Base-by-base conservation (phyloP, 2,329 filamentous ascomycete genomes). In the Penicillium sumatraense region DNA sequence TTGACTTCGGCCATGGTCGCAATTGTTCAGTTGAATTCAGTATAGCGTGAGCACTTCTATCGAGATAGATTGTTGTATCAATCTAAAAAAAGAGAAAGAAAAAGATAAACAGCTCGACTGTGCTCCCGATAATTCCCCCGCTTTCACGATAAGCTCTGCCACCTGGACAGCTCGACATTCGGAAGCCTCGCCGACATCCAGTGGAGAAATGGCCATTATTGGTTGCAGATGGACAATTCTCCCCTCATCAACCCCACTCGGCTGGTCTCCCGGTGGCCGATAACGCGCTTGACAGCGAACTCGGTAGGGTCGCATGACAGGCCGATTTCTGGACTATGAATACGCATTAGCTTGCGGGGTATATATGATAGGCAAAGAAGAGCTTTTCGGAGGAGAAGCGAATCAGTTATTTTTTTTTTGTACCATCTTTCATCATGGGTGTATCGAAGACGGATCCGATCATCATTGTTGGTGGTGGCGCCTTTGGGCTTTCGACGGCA, bases 401-500 rank as follows among this genome's bases (percentile, higher is more conserved):
- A 38, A 36, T 10, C 23, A 36, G 5, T 48, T 18, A 14, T 26
- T n/a, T 21, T 54, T 49, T 18, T 29, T n/a, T 21, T 21, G 16
- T 27, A 8, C n/a, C n/a, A 8, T 13, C 14, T 40, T n/a, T 33
- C 21, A 60, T 38, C 46, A 62, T 65, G 62, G 60, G 56, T 9
- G 35, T 61, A 33, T 63, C 61, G 18, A 56, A 63, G 41, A 61
- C 58, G 16, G 62, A 63, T n/a, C 51, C 62, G 1, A 65, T 72
- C 48, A 63, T 67, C 54, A 72, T 73, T 27, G 60, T 81, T 16
- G 80, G 80, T 14, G 80, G 72, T 8, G 81, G 81, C 24, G 77
- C 78, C 6, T 83, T 81, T 58, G 81, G 80, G 23, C 74, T 83
- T 3, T 81, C 81, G 0, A 81, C 78, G 1, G 80, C 79, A 8